phyloP scores from a whole-genome alignment of 345 rosid species.

The Dimocarpus longan region DNA sequence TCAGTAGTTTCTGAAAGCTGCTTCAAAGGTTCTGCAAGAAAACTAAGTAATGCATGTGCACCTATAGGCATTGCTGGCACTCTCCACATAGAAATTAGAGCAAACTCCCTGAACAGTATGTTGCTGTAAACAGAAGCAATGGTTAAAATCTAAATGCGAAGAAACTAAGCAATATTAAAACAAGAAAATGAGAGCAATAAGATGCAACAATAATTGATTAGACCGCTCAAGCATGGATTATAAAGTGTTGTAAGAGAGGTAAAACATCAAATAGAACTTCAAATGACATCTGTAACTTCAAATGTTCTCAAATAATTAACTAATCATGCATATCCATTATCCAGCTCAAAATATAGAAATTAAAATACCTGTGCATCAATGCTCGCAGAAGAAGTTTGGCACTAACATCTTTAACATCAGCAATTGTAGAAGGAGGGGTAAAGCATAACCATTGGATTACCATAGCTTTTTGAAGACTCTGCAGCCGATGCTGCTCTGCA shows the following conservation, averaged over 20 bases:
- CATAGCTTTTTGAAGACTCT: slow-evolving; percentile 93
- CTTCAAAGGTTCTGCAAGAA: slow-evolving; percentile 98
- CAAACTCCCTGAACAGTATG: slow-evolving; percentile 90
- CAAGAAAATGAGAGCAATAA: slow-evolving; percentile 11
- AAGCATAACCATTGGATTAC: slow-evolving; percentile 21
- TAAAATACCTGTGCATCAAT: slow-evolving; percentile 31
- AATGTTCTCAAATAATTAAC: not conserved
- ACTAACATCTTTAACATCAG: slow-evolving; percentile 64
- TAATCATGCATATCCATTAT: not conserved
- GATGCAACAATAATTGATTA: not conserved
- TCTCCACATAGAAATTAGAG: slow-evolving; percentile 97
- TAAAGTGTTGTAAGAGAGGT: not conserved
- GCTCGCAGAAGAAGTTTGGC: slow-evolving; percentile 77
- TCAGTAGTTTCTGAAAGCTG: slow-evolving; percentile 78
- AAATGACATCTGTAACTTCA: too few relatives aligned
- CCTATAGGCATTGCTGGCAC: slow-evolving; percentile 97
- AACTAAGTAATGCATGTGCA: slow-evolving; percentile 86
- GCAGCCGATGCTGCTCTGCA: slow-evolving; percentile 91
- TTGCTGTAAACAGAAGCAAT: slow-evolving; percentile 54
- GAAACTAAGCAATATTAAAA: slow-evolving; percentile 6
- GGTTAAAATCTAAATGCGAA: slow-evolving; percentile 6
- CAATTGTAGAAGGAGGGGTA: slow-evolving; percentile 25
- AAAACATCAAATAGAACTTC: not conserved
- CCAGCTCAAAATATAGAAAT: too few relatives aligned
- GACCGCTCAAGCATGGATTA: slow-evolving; percentile 3